These are phyloP conservation scores for Venturiaceae sp. DNA, from an alignment of 2,329 filamentous ascomycete species.

Conservation along the genomic window DNA sequence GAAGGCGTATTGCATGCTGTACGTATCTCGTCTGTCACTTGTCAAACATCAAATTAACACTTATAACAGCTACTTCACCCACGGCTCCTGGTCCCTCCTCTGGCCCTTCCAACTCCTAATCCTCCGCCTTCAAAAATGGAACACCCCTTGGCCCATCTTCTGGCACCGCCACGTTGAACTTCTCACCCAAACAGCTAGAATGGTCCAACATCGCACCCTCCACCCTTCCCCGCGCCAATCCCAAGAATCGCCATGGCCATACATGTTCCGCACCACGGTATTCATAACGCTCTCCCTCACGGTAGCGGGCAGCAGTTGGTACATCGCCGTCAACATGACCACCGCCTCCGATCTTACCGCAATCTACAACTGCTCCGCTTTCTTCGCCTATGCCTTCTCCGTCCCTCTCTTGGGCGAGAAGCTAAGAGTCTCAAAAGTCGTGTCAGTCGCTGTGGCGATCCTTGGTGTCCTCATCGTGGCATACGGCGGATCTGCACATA, in stretches of 20 bases:
- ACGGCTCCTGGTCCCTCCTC: conserved; percentile 84
- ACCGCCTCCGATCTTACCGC: conserved; percentile 90
- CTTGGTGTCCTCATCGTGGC: conserved; percentile 87
- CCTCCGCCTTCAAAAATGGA: conserved; percentile 68
- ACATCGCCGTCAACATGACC: conserved; percentile 86
- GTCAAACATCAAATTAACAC: neutral
- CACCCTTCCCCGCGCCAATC: conserved; percentile 44
- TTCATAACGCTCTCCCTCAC: conserved; percentile 81
- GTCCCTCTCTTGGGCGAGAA: conserved; percentile 83
- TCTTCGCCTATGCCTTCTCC: conserved; percentile 96
- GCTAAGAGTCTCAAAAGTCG: conserved; percentile 70
- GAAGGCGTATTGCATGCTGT: conserved; percentile 99
- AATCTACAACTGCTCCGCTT: conserved; percentile 98
- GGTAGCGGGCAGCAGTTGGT: conserved; percentile 88
- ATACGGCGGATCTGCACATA: conserved; percentile 62
- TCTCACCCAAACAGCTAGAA: conserved; percentile 60
- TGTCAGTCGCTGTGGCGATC: conserved; percentile 81
- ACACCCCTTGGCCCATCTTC: conserved; percentile 72
- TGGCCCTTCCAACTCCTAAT: conserved; percentile 80
- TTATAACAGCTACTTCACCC: conserved; percentile 62
- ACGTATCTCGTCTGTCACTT: neutral
- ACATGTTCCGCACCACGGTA: conserved; percentile 70
- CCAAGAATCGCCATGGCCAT: conserved; percentile 50
- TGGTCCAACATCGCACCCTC: conserved; percentile 74
- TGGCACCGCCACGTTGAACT: conserved; percentile 65